Evolutionary conservation across 1,139 yeast genomes (phyloP).

Genomic region (Kurtzmaniella quercitrusa): DNA sequence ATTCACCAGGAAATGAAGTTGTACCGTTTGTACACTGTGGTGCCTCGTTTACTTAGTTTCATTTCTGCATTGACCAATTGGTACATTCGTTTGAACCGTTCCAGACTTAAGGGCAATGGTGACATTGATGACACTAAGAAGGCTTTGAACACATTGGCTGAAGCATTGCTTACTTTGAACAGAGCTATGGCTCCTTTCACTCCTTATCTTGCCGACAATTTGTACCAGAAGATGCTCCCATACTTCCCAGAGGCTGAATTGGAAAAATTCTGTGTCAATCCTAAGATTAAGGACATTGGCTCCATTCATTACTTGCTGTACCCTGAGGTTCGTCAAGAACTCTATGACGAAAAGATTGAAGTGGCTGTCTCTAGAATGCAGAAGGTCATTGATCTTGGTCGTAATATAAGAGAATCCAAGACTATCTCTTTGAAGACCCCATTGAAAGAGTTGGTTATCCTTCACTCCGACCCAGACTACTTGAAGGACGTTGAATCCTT

Average conservation of each 20-base stretch:
- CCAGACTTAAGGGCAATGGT: slow-evolving; percentile 93
- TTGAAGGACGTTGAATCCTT: slow-evolving; percentile 75
- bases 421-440: slow-evolving; percentile 93
- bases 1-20: slow-evolving; percentile 87
- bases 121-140: slow-evolving; percentile 78
- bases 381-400: slow-evolving; percentile 91
- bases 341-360: slow-evolving; percentile 75
- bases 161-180: slow-evolving; percentile 80
- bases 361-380: slow-evolving; percentile 94
- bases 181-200: slow-evolving; percentile 99
- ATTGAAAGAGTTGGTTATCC: slow-evolving; percentile 77
- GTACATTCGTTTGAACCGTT: slow-evolving; percentile 98
- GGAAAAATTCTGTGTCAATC: slow-evolving; percentile 36
- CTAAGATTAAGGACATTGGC: slow-evolving; percentile 52
- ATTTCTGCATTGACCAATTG: slow-evolving; percentile 96
- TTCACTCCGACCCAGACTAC: slow-evolving; percentile 74
- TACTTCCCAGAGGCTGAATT: slow-evolving; percentile 56
- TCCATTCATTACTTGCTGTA: slow-evolving; percentile 91
- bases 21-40: slow-evolving; percentile 92
- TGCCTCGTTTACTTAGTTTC: slow-evolving; percentile 81
- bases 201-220: slow-evolving; percentile 89
- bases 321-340: slow-evolving; percentile 81
- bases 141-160: slow-evolving; percentile 87
- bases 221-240: slow-evolving; percentile 70
- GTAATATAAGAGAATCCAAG: slow-evolving; percentile 95